Evolutionary conservation across 352 stramenopile species (phyloP).

Genomic region (Pythium brassicae): DNA sequence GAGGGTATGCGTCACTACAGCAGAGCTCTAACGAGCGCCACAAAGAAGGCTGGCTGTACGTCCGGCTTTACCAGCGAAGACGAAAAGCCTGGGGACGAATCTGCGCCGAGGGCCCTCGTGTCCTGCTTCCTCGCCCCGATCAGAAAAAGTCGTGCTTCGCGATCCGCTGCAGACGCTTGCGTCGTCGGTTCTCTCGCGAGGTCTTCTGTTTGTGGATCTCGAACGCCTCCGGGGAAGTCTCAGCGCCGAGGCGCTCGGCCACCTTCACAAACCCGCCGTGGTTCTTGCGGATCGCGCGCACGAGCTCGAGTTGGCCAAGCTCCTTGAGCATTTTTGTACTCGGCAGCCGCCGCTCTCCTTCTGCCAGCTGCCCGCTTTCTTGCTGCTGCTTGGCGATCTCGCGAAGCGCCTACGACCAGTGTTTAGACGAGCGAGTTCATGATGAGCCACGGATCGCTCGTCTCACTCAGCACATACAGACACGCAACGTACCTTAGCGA

Average conservation of each 20-base stretch:
- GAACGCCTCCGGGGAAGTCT: slow-evolving; percentile 27
- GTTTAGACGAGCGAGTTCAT: not conserved
- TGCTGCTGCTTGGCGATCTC: slow-evolving; percentile 51
- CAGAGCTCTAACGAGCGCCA: too few relatives aligned
- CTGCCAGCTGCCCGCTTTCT: slow-evolving; percentile 5
- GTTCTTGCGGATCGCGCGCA: slow-evolving; percentile 80
- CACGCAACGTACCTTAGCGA: slow-evolving; percentile 43
- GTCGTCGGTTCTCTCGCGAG: slow-evolving; percentile 52
- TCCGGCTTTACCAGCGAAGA: too few relatives aligned
- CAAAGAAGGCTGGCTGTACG: too few relatives aligned
- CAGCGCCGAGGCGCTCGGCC: slow-evolving; percentile 46
- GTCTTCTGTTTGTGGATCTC: slow-evolving; percentile 72
- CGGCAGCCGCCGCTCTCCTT: slow-evolving; percentile 22
- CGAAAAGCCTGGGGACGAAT: too few relatives aligned
- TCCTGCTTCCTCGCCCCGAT: not conserved
- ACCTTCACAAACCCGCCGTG: slow-evolving; percentile 69
- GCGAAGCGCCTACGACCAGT: slow-evolving; percentile 40
- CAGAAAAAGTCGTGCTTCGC: slow-evolving; percentile 72
- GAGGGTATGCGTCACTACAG: too few relatives aligned
- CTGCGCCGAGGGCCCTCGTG: too few relatives aligned
- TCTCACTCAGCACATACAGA: not conserved
- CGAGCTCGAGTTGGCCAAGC: slow-evolving; percentile 50
- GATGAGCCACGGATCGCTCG: not conserved
- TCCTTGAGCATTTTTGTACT: slow-evolving; percentile 73
- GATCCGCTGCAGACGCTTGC: slow-evolving; percentile 49